Conservation (phyloP, 2,329 filamentous ascomycete species). For the Paramyrothecium roridum region DNA sequence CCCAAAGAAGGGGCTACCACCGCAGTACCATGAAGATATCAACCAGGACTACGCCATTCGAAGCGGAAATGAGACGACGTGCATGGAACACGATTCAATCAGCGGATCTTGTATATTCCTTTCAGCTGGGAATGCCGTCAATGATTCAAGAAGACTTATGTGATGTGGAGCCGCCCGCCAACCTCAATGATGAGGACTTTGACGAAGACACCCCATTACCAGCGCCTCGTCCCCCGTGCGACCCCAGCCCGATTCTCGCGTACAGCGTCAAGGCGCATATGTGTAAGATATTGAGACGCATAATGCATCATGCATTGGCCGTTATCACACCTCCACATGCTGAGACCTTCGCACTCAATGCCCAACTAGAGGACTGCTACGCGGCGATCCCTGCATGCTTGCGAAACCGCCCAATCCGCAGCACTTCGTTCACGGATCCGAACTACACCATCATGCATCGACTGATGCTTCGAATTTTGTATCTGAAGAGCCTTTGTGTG, state of each 20-base stretch:
- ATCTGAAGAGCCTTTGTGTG: constrained; percentile 45
- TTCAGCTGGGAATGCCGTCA: constrained; percentile 51
- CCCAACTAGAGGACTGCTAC: constrained; percentile 34
- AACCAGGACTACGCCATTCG: constrained; percentile 39
- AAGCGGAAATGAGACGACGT: constrained; percentile 48
- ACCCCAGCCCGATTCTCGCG: constrained; percentile 40
- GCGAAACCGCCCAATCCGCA: constrained; percentile 36
- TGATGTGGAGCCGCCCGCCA: constrained; percentile 42
- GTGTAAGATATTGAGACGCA: constrained; percentile 34
- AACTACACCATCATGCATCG: constrained; percentile 45
- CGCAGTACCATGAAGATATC: constrained; percentile 41
- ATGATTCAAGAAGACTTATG: constrained; percentile 44
- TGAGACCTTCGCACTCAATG: constrained; percentile 30
- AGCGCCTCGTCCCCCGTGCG: constrained; percentile 35
- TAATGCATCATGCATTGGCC: constrained; percentile 39
- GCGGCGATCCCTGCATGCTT: constrained; percentile 34
- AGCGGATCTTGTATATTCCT: constrained; percentile 45
- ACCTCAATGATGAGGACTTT: constrained; percentile 49
- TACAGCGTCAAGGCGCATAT: constrained; percentile 30
- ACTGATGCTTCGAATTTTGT: constrained; percentile 45
- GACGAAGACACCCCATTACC: constrained; percentile 43
- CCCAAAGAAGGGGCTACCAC: constrained; percentile 50
- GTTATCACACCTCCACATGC: constrained; percentile 32
- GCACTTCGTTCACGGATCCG: constrained; percentile 39
- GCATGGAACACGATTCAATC: constrained; percentile 45